Percentiles rank a stretch among this genome's conserved stretches.
Conservation (phyloP, 1,284 basidiomycete species). For the Porphyrellus sp. region DNA sequence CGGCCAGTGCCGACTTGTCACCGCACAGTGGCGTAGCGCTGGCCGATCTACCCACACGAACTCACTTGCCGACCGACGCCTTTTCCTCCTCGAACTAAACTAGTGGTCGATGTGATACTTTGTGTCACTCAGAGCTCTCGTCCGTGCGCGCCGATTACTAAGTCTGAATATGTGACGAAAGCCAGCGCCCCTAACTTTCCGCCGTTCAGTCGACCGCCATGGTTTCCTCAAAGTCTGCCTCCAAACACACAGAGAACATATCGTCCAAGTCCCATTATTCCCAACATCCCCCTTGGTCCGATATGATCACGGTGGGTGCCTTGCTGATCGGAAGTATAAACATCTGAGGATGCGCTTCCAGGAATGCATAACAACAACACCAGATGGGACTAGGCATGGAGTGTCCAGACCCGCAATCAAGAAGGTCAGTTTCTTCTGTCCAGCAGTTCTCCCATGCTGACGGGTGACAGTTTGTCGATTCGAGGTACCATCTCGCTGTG, state of each 20-base stretch:
- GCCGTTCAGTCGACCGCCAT: neutral
- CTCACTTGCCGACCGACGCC: no score
- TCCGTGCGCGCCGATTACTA: no score
- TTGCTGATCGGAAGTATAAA: neutral
- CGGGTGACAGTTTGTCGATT: slow-evolving; percentile 59
- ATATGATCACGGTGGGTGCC: slow-evolving; percentile 52
- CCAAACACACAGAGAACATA: slow-evolving; percentile 1
- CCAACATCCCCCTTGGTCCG: slow-evolving; percentile 56
- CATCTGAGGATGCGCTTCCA: slow-evolving; percentile 30
- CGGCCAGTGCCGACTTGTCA: neutral
- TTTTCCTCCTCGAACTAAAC: no score
- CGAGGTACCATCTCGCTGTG: slow-evolving; percentile 66
- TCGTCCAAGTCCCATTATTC: neutral
- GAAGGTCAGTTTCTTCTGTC: slow-evolving; percentile 46
- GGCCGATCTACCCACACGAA: no score
- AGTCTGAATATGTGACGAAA: slow-evolving; percentile 17
- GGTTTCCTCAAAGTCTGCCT: slow-evolving; percentile 18
- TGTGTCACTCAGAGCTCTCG: no score
- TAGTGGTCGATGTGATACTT: no score
- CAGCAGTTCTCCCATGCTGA: neutral
- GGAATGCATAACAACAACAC: slow-evolving; percentile 69
- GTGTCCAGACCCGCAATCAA: slow-evolving; percentile 78
- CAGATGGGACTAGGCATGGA: slow-evolving; percentile 64
- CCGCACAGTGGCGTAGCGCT: slow-evolving; percentile 14
- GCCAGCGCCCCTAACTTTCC: slow-evolving; percentile 1